Conservation (phyloP, 2,329 filamentous ascomycete genomes). For the Pestalotiopsis sp. region DNA sequence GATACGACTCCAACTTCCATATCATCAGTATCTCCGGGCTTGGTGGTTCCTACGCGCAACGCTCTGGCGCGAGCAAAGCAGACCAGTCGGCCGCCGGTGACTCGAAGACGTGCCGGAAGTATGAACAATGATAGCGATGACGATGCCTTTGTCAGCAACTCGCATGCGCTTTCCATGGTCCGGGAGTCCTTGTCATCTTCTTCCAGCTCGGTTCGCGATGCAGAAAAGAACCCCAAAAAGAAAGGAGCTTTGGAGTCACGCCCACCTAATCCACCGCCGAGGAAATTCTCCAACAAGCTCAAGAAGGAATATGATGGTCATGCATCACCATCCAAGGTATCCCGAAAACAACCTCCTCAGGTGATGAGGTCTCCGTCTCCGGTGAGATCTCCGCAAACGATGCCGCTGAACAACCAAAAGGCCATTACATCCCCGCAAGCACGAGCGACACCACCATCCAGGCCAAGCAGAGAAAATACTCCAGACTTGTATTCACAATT, state of each 20-base stretch:
- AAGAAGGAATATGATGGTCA: constrained; percentile 39
- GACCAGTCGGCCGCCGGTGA: constrained; percentile 64
- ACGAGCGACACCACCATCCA: constrained; percentile 49
- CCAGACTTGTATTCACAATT: constrained; percentile 62
- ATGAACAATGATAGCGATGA: constrained; percentile 51
- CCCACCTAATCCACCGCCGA: constrained; percentile 63
- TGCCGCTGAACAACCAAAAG: constrained; percentile 28
- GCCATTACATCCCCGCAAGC: constrained; percentile 31
- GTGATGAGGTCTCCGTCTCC: constrained; percentile 34
- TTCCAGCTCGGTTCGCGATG: constrained; percentile 65
- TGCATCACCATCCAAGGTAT: constrained; percentile 41
- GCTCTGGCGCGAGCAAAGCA: constrained; percentile 53
- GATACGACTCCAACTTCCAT: constrained; percentile 80
- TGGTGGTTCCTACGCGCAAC: constrained; percentile 52
- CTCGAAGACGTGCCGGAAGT: constrained; percentile 58
- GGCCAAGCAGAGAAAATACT: constrained; percentile 72
- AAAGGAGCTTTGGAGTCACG: constrained; percentile 47
- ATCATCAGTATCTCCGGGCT: constrained; percentile 72
- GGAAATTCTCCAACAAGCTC: constrained; percentile 63
- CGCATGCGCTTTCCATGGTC: constrained; percentile 64
- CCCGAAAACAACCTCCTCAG: constrained; percentile 31
- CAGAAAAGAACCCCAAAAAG: constrained; percentile 48
- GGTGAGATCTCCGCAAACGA: constrained; percentile 30
- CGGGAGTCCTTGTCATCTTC: constrained; percentile 75
- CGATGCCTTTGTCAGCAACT: constrained; percentile 40